Base-by-base conservation (phyloP, 1,284 basidiomycete genomes). In the Cutaneotrichosporon dermatis region DNA sequence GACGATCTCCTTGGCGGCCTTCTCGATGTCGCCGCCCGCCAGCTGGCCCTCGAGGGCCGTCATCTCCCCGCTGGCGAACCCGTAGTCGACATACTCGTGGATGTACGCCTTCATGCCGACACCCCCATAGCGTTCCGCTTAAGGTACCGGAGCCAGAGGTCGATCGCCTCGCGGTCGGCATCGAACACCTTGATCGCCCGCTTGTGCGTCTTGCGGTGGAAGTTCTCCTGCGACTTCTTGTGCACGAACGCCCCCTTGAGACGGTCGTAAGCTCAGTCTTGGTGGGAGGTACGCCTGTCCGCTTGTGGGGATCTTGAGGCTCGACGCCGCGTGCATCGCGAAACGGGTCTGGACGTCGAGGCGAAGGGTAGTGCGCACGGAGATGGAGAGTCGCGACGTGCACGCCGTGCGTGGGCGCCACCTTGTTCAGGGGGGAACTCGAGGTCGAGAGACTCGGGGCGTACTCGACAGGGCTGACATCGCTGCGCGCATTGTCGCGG, bases 151-250 rank as follows among this genome's bases (percentile, higher is more conserved):
- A 93, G 79, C 89, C 88, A 95, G 57, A 86, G 81, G 51, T 90
- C 86, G 6, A 99, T 82, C 2, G 91, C 87, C 64, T 87, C 84
- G 1, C 84, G 81, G 69, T 93, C 83, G 9, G 92, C 85, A 76
- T 99, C 94, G 82, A 85, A 98, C 1, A 93, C 88, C 79, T 94
- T 94, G 80, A 99, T 86, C 25, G 83, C 84, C 12, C 94, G 83
- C 69, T 88, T 89, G 74, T 95, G 89, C 57, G 89, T 88, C 69
- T 82, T 83, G 37, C 91, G 80, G 78, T 92, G 88, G 76, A 97
- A 99, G 80, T 98, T 98, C 80, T 99, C 93, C 79, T 97, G 93
- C 16, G 84, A 82, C 79, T 96, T 97, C 76, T 99, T 99, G 79
- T 95, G 88, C 7, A 87, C 88, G 76, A 98, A 98, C 4, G 94